These are phyloP conservation scores for Phallus indusiatus DNA, from an alignment of 768 basidiomycete genomes.

Conservation along the genomic window DNA sequence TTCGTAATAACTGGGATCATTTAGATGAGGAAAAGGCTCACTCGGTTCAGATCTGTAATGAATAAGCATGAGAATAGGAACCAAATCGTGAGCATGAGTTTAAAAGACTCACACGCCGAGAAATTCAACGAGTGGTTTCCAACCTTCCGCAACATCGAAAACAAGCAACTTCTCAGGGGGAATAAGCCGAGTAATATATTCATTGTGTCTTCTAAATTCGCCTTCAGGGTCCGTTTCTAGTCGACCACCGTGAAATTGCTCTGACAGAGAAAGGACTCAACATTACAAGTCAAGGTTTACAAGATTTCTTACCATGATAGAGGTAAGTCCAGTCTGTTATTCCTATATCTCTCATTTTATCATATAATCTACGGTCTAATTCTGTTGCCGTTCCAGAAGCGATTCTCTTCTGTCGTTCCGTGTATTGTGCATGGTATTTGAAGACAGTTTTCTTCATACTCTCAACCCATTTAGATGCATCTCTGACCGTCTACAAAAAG, in stretches of 20 bases:
- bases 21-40: not conserved
- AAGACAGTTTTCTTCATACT: not conserved
- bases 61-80: not conserved
- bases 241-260: slow-evolving; percentile 1
- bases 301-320: not conserved
- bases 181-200: not conserved
- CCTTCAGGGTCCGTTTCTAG: not conserved
- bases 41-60: not conserved
- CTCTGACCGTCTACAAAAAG: not conserved
- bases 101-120: slow-evolving; percentile 6
- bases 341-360: not conserved
- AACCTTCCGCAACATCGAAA: slow-evolving; percentile 3
- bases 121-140: slow-evolving; percentile 3
- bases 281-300: not conserved
- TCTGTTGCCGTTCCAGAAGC: not conserved
- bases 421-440: not conserved
- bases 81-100: not conserved
- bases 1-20: not conserved
- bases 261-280: not conserved
- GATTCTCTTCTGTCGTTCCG: not conserved
- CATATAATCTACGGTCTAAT: not conserved
- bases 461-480: not conserved
- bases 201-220: not conserved
- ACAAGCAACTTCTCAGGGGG: slow-evolving; percentile 2
- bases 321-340: not conserved